Conservation (phyloP, 768 basidiomycete species). For the Russula sp. region DNA sequence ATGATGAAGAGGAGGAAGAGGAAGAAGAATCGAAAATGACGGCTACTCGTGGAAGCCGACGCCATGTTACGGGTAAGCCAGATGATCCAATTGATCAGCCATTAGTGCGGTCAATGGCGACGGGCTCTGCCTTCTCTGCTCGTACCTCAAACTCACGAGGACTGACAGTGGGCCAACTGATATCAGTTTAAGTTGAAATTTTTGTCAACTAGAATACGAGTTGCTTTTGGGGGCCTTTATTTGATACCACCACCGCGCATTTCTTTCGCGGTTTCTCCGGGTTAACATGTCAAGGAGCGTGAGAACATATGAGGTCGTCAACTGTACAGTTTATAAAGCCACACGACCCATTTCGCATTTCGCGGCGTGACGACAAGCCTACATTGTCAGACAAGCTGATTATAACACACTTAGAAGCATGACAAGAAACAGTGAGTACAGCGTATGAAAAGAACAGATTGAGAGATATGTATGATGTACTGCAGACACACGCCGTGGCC, state of each 20-base stretch:
- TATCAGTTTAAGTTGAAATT: conserved; percentile 9
- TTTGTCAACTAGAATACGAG: conserved; percentile 13
- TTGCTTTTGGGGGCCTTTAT: conserved; percentile 2
- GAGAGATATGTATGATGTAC: conserved; percentile 11
- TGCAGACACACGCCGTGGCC: conserved; percentile 75
- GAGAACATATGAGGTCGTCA: conserved; percentile 22
- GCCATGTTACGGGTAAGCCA: conserved; percentile 9
- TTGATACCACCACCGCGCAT: conserved; percentile 11
- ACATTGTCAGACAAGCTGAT: too few relatives aligned
- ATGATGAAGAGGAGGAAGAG: conserved; percentile 49
- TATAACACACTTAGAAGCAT: conserved; percentile 40
- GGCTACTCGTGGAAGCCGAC: conserved; percentile 21
- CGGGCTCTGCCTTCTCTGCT: conserved; percentile 7
- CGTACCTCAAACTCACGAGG: conserved; percentile 1
- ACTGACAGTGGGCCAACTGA: conserved; percentile 16
- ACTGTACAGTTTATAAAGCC: conserved; percentile 60
- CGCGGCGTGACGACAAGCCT: too few relatives aligned
- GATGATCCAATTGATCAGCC: conserved; percentile 8
- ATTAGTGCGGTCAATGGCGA: conserved; percentile 12
- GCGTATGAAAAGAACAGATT: neutral
- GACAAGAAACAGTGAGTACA: conserved; percentile 65
- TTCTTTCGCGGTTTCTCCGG: neutral
- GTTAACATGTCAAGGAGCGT: conserved; percentile 1
- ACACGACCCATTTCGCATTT: conserved; percentile 18
- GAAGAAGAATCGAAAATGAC: conserved; percentile 30